phyloP scores from a whole-genome alignment of 1,139 yeast species.

The Lodderomyces elongisporus region DNA sequence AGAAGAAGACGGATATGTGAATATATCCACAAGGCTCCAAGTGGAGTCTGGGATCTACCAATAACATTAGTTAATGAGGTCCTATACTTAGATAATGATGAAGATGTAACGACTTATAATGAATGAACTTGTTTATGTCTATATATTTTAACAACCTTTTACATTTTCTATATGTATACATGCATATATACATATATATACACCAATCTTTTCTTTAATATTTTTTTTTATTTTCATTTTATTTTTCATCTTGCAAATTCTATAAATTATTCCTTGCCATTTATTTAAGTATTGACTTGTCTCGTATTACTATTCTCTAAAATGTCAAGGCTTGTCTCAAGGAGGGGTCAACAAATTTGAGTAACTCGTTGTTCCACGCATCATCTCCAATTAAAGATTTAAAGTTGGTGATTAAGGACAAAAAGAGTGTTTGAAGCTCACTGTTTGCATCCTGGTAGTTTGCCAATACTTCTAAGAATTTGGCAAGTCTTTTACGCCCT shows the following conservation, averaged over 20 bases:
- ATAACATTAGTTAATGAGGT: constrained; percentile 66
- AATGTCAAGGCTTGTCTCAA: constrained; percentile 5
- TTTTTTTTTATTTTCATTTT: neutral
- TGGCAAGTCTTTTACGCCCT: constrained; percentile 46
- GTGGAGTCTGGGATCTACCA: constrained; percentile 84
- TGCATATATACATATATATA: too few species aligned
- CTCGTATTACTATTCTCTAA: neutral
- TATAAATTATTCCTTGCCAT: neutral
- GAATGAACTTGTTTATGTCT: neutral
- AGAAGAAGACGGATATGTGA: constrained; percentile 12
- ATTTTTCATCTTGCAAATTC: neutral
- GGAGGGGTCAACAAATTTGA: constrained; percentile 28
- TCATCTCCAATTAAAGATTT: constrained; percentile 45
- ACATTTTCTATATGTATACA: neutral
- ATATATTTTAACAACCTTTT: too few species aligned
- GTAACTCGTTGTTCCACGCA: constrained; percentile 27
- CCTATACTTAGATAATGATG: constrained; percentile 34
- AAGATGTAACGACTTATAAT: neutral
- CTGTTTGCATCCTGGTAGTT: constrained; percentile 51
- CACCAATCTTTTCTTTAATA: too few species aligned
- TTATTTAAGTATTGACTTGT: too few species aligned
- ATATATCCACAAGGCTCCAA: constrained; percentile 52
- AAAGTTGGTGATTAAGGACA: constrained; percentile 42
- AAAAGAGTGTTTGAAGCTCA: constrained; percentile 40
- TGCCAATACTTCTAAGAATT: constrained; percentile 62